These are phyloP conservation scores for Coemansia sp. DNA, from an alignment of 192 early-diverging fungal species.

Conservation along the genomic window DNA sequence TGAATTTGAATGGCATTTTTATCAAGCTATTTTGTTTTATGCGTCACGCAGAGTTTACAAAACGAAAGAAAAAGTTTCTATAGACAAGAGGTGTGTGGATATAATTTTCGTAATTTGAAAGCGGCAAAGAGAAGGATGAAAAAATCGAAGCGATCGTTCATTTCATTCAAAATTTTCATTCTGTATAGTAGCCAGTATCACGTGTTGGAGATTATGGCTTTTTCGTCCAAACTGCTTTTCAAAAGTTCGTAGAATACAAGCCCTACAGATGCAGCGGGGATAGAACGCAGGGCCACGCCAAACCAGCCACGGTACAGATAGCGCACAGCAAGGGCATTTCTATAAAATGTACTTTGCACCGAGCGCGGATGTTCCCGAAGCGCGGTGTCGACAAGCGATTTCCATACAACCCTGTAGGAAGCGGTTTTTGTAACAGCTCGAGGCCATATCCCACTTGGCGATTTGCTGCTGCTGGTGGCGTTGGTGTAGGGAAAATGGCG, in stretches of 20 bases:
- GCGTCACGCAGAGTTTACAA: not conserved
- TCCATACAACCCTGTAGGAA: constrained; percentile 41
- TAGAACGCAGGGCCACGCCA: constrained; percentile 46
- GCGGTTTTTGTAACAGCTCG: constrained; percentile 4
- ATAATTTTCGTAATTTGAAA: no score
- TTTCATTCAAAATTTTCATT: no score
- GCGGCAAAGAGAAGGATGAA: no score
- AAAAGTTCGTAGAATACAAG: constrained; percentile 46
- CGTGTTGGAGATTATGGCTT: no score
- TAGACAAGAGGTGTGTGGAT: no score
- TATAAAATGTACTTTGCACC: constrained; percentile 14
- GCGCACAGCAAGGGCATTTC: constrained; percentile 18
- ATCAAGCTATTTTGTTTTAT: not conserved
- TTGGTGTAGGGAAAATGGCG: constrained; percentile 27
- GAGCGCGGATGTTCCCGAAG: constrained; percentile 35
- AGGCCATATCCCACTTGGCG: no score
- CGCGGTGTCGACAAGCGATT: constrained; percentile 31
- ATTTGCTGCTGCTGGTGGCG: not conserved
- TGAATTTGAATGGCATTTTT: constrained; percentile 54
- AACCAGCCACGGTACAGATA: constrained; percentile 50
- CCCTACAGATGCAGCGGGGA: constrained; percentile 44
- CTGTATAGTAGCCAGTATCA: not conserved
- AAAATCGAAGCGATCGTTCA: no score
- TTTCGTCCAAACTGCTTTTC: constrained; percentile 9
- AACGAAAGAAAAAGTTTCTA: no score